phyloP scores from a whole-genome alignment of 495 filamentous ascomycete species.

The Aspergillus coremiiformis region DNA sequence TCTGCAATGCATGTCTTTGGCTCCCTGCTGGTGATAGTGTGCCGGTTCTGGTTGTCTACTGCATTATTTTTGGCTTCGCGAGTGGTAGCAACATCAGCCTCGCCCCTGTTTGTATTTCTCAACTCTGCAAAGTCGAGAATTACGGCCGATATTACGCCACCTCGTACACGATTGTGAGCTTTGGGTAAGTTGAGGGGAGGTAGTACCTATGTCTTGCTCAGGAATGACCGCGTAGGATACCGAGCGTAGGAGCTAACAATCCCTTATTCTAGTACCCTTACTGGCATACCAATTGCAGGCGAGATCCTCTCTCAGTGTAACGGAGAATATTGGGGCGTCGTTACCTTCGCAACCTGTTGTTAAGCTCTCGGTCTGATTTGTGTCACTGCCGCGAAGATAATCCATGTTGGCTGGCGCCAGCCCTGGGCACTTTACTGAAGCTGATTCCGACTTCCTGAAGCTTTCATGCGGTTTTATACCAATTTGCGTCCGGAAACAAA shows the following conservation, averaged over 20 bases:
- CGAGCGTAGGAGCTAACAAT: constrained; percentile 4
- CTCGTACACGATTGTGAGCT: constrained; percentile 80
- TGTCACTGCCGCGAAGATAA: constrained; percentile 54
- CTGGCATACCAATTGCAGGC: constrained; percentile 83
- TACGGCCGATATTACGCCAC: constrained; percentile 85
- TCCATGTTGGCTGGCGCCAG: constrained; percentile 60
- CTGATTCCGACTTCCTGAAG: background rate
- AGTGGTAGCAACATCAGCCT: constrained; percentile 79
- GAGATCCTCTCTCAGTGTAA: constrained; percentile 51
- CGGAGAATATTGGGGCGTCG: constrained; percentile 55
- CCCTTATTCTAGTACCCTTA: constrained; percentile 49
- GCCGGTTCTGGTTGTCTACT: constrained; percentile 60
- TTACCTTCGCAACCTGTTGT: constrained; percentile 57
- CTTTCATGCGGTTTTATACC: background rate
- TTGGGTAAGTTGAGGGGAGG: constrained; percentile 49
- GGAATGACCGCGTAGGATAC: background rate
- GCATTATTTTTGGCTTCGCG: constrained; percentile 75
- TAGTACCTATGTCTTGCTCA: background rate
- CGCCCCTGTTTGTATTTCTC: constrained; percentile 83
- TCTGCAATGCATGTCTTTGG: constrained; percentile 73
- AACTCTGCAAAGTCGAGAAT: constrained; percentile 78
- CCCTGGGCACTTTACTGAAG: constrained; percentile 34
- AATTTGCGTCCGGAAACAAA: background rate
- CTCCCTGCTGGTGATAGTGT: constrained; percentile 54
- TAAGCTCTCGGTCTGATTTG: constrained; percentile 56